Conservation (phyloP, 305 asterid species). For the Solanum hybrid region DNA sequence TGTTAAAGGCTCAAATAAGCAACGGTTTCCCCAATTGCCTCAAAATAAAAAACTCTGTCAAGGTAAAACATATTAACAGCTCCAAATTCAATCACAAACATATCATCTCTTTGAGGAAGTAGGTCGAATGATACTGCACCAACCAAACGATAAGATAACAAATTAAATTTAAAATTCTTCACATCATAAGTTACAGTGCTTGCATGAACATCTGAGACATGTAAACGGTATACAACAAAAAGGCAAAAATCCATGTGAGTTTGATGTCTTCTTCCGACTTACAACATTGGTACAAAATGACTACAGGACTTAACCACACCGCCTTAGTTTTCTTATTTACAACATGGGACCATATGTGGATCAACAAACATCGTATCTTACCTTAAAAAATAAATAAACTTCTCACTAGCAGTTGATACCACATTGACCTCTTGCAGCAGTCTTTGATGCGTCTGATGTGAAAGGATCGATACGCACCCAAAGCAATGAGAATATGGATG, state of each 20-base stretch:
- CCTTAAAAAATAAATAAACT: background rate
- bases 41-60: background rate
- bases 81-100: background rate
- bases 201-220: background rate
- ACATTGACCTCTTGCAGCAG: constrained; percentile 42
- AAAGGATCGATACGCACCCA: constrained; percentile 67
- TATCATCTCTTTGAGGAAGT: background rate
- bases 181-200: background rate
- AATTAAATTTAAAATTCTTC: background rate
- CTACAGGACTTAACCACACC: background rate
- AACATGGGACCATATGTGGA: background rate
- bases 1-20: background rate
- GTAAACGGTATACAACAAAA: background rate
- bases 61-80: background rate
- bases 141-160: background rate
- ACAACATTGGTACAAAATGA: background rate
- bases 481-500: constrained; percentile 54
- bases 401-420: constrained; percentile 39
- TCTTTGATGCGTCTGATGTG: constrained; percentile 26
- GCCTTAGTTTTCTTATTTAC: background rate
- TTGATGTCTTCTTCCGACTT: background rate
- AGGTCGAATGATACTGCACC: background rate
- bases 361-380: background rate
- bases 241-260: background rate
- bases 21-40: background rate